These are phyloP conservation scores for Colletotrichum lupini DNA, from an alignment of 2,329 filamentous ascomycete genomes.

Conservation along the genomic window DNA sequence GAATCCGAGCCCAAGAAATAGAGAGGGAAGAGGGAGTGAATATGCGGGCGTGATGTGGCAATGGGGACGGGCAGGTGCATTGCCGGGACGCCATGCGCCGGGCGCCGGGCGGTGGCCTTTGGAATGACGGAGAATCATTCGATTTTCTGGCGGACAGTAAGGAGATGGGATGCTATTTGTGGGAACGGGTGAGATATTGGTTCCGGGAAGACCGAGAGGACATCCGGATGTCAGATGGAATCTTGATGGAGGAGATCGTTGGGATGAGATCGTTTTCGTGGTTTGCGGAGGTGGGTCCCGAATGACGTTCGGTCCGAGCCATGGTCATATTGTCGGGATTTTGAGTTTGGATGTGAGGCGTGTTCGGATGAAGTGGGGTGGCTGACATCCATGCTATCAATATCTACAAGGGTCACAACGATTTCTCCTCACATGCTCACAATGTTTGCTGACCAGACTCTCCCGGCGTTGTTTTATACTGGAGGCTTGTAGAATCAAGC, in stretches of 20 bases:
- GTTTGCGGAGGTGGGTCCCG: too few species aligned
- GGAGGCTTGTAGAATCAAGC: too few species aligned
- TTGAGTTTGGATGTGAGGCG: background rate
- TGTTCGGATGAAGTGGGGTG: background rate
- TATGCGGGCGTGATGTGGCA: conserved; percentile 3
- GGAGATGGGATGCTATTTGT: background rate
- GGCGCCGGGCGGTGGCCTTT: background rate
- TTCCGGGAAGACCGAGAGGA: background rate
- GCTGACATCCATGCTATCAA: too few species aligned
- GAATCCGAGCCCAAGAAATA: background rate
- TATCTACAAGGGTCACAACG: too few species aligned
- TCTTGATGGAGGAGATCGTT: background rate
- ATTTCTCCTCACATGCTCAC: too few species aligned
- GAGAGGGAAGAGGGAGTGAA: background rate
- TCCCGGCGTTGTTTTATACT: too few species aligned
- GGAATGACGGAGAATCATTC: background rate
- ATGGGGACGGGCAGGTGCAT: background rate
- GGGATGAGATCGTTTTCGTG: background rate
- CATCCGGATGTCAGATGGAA: background rate
- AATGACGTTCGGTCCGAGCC: background rate
- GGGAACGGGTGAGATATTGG: background rate
- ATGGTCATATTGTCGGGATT: too few species aligned
- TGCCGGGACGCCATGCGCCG: background rate
- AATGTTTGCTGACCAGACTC: too few species aligned
- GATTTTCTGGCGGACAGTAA: background rate